Evolutionary conservation across 495 filamentous ascomycete species (phyloP).

Genomic region (Xylaria telfairii): DNA sequence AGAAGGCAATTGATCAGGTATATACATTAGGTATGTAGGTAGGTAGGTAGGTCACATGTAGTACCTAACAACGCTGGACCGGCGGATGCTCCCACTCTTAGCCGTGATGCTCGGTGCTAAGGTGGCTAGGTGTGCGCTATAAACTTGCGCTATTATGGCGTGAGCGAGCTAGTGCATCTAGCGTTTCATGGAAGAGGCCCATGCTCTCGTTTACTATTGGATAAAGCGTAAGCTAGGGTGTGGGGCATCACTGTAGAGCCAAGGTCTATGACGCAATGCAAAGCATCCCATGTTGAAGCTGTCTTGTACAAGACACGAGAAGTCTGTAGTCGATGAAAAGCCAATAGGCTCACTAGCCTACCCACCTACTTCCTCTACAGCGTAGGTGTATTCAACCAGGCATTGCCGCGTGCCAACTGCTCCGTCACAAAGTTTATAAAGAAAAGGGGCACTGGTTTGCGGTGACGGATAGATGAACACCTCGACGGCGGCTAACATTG

Average conservation of each 20-base stretch:
- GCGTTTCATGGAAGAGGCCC: background rate
- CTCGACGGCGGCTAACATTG: conserved; percentile 15
- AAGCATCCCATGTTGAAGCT: background rate
- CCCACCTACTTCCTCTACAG: too few relatives aligned
- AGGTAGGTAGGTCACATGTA: too few relatives aligned
- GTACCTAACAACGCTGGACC: too few relatives aligned
- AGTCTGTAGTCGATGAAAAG: background rate
- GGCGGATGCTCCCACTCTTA: conserved; percentile 8
- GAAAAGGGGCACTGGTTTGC: background rate
- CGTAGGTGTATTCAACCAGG: background rate
- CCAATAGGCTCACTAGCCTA: conserved; percentile 6
- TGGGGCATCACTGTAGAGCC: background rate
- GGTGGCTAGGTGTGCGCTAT: background rate
- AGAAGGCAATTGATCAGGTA: background rate
- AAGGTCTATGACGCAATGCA: conserved; percentile 15
- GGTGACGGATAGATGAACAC: conserved; percentile 11
- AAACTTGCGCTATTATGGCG: background rate
- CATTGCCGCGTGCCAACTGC: background rate
- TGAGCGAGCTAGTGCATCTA: background rate
- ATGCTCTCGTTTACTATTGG: background rate
- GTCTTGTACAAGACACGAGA: background rate
- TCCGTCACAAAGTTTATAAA: conserved; percentile 14
- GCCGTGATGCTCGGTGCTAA: background rate
- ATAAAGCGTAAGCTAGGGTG: background rate
- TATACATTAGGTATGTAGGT: too few relatives aligned